Percentiles rank a stretch among this genome's conserved stretches.
These are phyloP conservation scores for Epichloe sibirici DNA, from an alignment of 2,329 filamentous ascomycete genomes.

Conservation along the genomic window DNA sequence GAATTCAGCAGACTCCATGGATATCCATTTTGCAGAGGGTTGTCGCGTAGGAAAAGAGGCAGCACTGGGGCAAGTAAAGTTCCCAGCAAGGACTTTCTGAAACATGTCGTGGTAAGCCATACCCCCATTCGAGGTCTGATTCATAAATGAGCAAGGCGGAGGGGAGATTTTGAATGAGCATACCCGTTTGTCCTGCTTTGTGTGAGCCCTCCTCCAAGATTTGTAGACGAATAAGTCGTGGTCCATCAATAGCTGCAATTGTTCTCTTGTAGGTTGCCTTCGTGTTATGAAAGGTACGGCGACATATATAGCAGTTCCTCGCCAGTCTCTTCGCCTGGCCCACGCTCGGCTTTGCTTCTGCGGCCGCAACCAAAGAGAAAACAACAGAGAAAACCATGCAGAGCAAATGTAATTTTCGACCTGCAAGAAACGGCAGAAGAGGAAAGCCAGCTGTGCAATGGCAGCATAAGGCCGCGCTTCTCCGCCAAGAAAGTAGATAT, in stretches of 20 bases:
- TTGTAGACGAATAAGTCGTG: background rate
- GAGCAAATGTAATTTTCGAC: background rate
- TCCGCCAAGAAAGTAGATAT: background rate
- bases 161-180: background rate
- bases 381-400: background rate
- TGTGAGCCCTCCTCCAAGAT: slow-evolving; percentile 11
- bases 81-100: slow-evolving; percentile 27
- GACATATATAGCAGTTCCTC: background rate
- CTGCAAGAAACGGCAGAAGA: background rate
- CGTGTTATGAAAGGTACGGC: background rate
- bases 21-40: slow-evolving; percentile 34
- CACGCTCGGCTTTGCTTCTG: background rate
- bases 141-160: background rate
- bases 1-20: slow-evolving; percentile 39
- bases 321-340: background rate
- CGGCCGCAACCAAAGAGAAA: background rate
- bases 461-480: no score
- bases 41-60: slow-evolving; percentile 33
- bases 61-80: slow-evolving; percentile 26
- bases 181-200: slow-evolving; percentile 29
- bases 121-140: background rate
- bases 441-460: background rate
- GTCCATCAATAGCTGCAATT: background rate
- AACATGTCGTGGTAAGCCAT: background rate
- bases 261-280: background rate